These are phyloP conservation scores for Cynanchum wilfordii DNA, from an alignment of 257 asterid genomes.

Conservation along the genomic window DNA sequence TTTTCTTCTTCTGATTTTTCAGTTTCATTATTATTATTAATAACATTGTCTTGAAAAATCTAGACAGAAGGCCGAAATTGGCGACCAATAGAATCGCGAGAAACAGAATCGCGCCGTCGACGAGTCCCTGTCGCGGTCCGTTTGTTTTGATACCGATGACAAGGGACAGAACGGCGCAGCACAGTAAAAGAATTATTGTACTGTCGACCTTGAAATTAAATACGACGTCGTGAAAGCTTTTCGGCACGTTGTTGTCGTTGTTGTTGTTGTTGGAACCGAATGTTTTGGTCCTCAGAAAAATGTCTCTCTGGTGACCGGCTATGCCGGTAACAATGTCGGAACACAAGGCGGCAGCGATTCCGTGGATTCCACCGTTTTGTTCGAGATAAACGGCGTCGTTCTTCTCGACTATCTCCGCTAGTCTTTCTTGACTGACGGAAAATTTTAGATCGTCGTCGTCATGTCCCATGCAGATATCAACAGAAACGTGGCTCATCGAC, in stretches of 20 bases:
- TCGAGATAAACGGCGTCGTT: background rate
- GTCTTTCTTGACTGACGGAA: slow-evolving; percentile 19
- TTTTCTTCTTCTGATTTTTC: background rate
- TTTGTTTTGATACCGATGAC: slow-evolving; percentile 27
- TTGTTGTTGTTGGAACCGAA: slow-evolving; percentile 29
- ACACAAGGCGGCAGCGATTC: slow-evolving; percentile 19
- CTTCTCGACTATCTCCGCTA: slow-evolving; percentile 17
- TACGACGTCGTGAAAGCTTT: slow-evolving; percentile 8
- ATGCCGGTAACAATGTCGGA: slow-evolving; percentile 27
- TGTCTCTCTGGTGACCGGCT: slow-evolving; percentile 22
- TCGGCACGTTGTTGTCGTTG: no score
- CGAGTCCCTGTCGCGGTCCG: slow-evolving; percentile 21
- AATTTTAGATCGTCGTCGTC: background rate
- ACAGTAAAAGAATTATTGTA: slow-evolving; percentile 29
- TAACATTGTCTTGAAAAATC: slow-evolving; percentile 18
- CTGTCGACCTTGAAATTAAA: slow-evolving; percentile 20
- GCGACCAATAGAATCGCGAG: slow-evolving; percentile 20
- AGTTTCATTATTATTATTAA: no score
- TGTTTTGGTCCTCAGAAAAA: slow-evolving; percentile 19
- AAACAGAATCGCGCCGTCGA: slow-evolving; percentile 21
- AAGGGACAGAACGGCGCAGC: slow-evolving; percentile 35
- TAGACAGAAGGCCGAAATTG: slow-evolving; percentile 13
- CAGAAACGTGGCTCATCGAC: background rate
- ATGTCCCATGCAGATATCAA: background rate
- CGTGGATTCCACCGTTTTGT: slow-evolving; percentile 6